Evolutionary conservation across 306 rosid genomes (phyloP).

Genomic region (Luffa aegyptiaca): DNA sequence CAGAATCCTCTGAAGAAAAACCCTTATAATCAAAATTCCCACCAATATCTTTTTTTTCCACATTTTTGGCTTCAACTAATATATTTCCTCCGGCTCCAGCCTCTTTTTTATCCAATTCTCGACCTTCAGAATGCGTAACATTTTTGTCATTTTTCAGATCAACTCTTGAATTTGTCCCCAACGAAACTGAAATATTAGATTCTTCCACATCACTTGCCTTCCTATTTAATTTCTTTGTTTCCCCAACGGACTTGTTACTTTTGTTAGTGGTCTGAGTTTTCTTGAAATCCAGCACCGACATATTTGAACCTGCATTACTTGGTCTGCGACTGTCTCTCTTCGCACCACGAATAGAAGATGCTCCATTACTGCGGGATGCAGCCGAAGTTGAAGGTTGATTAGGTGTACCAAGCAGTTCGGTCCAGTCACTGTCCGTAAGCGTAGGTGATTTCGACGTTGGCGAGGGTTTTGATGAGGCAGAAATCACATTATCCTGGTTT

Average conservation of each 20-base stretch:
- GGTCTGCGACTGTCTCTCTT: conserved; percentile 43
- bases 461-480: conserved; percentile 32
- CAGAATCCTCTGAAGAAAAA: conserved; percentile 21
- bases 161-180: conserved; percentile 22
- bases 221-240: conserved; percentile 37
- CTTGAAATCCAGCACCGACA: conserved; percentile 30
- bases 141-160: conserved; percentile 32
- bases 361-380: conserved; percentile 27
- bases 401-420: conserved; percentile 65
- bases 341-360: conserved; percentile 31
- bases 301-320: conserved; percentile 24
- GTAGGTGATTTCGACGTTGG: conserved; percentile 34
- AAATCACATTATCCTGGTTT: conserved; percentile 21
- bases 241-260: conserved; percentile 21
- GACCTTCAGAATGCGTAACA: conserved; percentile 21
- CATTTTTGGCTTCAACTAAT: conserved; percentile 15
- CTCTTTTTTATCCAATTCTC: conserved; percentile 17
- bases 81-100: conserved; percentile 27
- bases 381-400: conserved; percentile 29
- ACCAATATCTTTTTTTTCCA: conserved; percentile 29
- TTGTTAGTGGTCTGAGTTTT: conserved; percentile 33
- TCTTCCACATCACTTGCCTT: conserved; percentile 54
- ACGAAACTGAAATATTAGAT: conserved; percentile 39
- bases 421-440: conserved; percentile 78
- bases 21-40: conserved; percentile 18